phyloP scores from a whole-genome alignment of 1,284 basidiomycete genomes.

The Leccinum subrobustum region DNA sequence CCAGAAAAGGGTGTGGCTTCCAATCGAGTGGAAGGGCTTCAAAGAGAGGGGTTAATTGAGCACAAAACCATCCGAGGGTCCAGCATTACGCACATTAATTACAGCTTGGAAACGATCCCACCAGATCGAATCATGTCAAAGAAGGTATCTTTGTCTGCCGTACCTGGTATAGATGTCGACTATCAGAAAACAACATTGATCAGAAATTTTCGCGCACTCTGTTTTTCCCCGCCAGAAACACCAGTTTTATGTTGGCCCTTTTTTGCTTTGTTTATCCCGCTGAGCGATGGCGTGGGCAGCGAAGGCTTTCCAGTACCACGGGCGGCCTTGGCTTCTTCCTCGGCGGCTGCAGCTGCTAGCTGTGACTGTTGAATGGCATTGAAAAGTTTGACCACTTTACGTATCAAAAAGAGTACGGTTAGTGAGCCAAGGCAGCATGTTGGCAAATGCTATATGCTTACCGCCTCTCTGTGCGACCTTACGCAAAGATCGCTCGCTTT shows the following conservation, averaged over 20 bases:
- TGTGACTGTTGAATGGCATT: slow-evolving; percentile 82
- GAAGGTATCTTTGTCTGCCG: slow-evolving; percentile 68
- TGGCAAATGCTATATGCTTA: slow-evolving; percentile 33
- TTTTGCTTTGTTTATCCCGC: slow-evolving; percentile 44
- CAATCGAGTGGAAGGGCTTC: neutral
- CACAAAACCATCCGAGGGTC: neutral
- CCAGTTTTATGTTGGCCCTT: slow-evolving; percentile 57
- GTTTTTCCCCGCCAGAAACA: slow-evolving; percentile 50
- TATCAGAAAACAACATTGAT: neutral
- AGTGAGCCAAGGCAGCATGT: neutral
- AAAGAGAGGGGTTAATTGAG: neutral
- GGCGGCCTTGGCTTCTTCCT: slow-evolving; percentile 55
- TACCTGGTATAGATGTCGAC: slow-evolving; percentile 35
- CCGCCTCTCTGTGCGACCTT: slow-evolving; percentile 84
- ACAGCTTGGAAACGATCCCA: slow-evolving; percentile 61
- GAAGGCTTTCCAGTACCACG: slow-evolving; percentile 73
- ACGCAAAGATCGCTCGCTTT: slow-evolving; percentile 69
- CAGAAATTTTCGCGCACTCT: slow-evolving; percentile 42
- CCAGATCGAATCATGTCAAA: slow-evolving; percentile 78
- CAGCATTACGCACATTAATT: neutral
- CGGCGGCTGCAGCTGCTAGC: slow-evolving; percentile 46
- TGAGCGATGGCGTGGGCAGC: slow-evolving; percentile 59
- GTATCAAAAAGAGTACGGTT: neutral
- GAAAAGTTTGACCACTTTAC: slow-evolving; percentile 74
- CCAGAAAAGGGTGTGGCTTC: neutral